Base-by-base conservation (phyloP, 768 basidiomycete species). In the Russula sp. region DNA sequence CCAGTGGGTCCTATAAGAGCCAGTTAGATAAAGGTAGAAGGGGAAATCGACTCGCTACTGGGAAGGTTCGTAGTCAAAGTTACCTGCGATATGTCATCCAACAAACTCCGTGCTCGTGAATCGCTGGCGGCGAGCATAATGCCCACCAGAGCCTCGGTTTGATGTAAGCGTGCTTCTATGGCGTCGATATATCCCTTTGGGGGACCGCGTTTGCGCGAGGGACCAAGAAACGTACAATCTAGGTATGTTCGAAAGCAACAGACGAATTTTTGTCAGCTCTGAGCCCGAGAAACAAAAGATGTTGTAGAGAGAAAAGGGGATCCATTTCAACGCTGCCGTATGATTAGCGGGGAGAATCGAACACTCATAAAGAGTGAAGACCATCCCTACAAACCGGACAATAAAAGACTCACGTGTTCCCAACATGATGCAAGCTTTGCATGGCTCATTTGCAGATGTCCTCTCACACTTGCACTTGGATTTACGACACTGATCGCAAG, bases 161-260 rank as follows among this genome's bases (percentile, higher is more conserved):
- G 91, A 69, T 96, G 94, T 6, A 96, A 77, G 16, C 92, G 84
- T 16, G 90, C 89, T 75, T 96, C 93, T 69, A 96, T 93, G 32
- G 92, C 92, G 71, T 95, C 92, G 72, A 96, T 94, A 79, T 96
- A 96, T 1, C 93, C 93, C 72, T 92, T 92, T n/a, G 91, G 90
- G 3, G 90, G 89, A 2, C 92, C 92, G 68, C 92, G 87, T 72
- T 89, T 89, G 69, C 88, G 83, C 14, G 89, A 90, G 9, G 88
- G 88, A 2, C 87, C 88, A 46, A 90, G 79, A 75, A 89, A 90
- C 0, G 90, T 90, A 72, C 89, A 91, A 22, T 83, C 88, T 90
- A 71, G 56, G 50, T 46, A 44, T 38, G 22, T 26, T n/a, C n/a
- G 13, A 24, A 30, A 26, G 38, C 6, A 32, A 26, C 46, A 34